phyloP scores from a whole-genome alignment of 129 eudicot species.

The Pseudognaphalium luteoalbum region DNA sequence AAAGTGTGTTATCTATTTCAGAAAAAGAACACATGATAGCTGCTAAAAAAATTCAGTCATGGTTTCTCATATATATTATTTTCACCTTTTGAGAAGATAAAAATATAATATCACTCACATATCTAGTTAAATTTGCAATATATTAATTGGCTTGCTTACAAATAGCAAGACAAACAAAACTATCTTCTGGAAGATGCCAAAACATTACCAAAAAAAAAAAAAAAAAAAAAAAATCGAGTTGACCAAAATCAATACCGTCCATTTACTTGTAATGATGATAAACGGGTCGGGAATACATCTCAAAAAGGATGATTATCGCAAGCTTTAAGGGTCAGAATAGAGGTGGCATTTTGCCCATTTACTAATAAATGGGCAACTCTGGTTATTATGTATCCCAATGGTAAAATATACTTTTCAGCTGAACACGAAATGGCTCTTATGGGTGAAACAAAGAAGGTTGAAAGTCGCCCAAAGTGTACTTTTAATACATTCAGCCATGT shows the following conservation, averaged over 20 bases:
- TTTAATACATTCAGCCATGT: background rate
- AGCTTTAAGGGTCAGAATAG: background rate
- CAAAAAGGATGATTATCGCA: background rate
- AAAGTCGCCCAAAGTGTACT: background rate
- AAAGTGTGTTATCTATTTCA: background rate
- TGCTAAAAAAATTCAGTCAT: background rate
- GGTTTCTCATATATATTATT: background rate
- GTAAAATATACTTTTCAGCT: background rate
- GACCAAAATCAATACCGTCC: background rate
- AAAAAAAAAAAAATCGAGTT: background rate
- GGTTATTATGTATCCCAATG: background rate
- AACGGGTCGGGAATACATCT: background rate
- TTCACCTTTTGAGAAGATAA: background rate
- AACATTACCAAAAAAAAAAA: background rate
- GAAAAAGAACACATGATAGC: background rate
- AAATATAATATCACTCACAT: background rate
- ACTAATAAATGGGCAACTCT: background rate
- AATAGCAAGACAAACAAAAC: background rate
- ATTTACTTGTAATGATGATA: background rate
- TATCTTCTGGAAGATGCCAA: background rate
- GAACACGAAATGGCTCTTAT: background rate
- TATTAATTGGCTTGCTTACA: background rate
- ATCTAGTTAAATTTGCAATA: background rate
- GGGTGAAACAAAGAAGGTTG: background rate
- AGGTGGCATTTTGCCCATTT: background rate